Conservation (phyloP, 345 rosid genomes). For the Clausena lansium region DNA sequence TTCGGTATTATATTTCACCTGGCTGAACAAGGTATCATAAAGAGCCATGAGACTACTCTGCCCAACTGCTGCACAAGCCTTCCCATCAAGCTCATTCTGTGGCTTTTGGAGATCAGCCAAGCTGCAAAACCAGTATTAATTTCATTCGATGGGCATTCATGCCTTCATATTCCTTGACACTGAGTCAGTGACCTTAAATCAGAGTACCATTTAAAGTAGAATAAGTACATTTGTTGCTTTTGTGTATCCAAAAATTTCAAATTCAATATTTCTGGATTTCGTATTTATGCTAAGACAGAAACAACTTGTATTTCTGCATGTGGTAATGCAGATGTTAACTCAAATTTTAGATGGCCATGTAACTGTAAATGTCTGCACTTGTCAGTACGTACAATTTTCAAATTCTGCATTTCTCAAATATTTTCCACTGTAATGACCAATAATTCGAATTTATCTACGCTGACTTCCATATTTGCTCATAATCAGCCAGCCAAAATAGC, state of each 20-base stretch:
- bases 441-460: neutral
- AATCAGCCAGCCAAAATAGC: neutral
- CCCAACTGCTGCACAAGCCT: constrained; percentile 66
- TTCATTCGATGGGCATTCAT: neutral
- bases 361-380: neutral
- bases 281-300: neutral
- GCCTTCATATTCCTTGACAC: neutral
- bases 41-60: constrained; percentile 62
- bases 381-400: neutral
- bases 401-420: neutral
- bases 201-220: neutral
- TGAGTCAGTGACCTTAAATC: neutral
- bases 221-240: neutral
- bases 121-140: constrained; percentile 27
- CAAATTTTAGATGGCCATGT: neutral
- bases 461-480: neutral
- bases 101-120: constrained; percentile 63
- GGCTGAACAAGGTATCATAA: constrained; percentile 54
- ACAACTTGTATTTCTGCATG: neutral
- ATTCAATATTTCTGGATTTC: neutral
- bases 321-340: neutral
- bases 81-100: constrained; percentile 50
- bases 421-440: neutral
- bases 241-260: neutral
- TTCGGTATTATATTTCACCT: constrained; percentile 22